Base-by-base conservation (phyloP, 345 rosid genomes). In the Bruguiera sexangula region DNA sequence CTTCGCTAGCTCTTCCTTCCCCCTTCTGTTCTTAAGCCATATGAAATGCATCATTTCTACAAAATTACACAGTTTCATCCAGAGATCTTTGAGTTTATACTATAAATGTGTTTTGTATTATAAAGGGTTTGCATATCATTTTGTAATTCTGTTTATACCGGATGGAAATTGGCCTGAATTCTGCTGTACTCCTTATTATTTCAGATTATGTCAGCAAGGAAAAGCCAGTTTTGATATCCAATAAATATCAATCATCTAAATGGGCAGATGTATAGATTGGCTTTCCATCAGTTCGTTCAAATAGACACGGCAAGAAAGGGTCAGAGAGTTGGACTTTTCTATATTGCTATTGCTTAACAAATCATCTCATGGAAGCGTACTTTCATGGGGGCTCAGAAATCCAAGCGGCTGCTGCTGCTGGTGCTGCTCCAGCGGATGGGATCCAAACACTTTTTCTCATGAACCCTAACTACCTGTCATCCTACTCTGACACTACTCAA, bases 381-480 rank as follows among this genome's bases (percentile, higher is more conserved):
- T 85, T 81, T 77, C 86, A 81, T 66, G 73, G 79, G 46, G 68
- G 85, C 62, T 72, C 87, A 39, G 87, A 85, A 73, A 72, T 78
- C 75, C 85, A 85, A 76, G 74, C 77, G n/a, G 50, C 48, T 0
- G 48, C 48, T 39, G 48, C 48, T 11, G 48, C 50, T 43, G 50
- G 18, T 43, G 77, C 68, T 66, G 68, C 64, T 29, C 71, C 71
- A 9, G 39, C 78, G 57, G 79, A 76, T 58, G 87, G 78, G 76
- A 73, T 83, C 69, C 89, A 83, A 66, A 83, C 87, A 27, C 85
- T 85, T 29, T 78, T 75, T 60, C 82, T 85, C 51, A 73, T 83
- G 80, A 85, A 85, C 74, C 85, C 89, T 43, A 79, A 32, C 73
- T 81, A 72, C 69, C 69, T 79, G 9, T 82, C 85, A 8, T 67